Conservation (phyloP, 163 green algal species). For the Coccomyxa subellipsoidea region DNA sequence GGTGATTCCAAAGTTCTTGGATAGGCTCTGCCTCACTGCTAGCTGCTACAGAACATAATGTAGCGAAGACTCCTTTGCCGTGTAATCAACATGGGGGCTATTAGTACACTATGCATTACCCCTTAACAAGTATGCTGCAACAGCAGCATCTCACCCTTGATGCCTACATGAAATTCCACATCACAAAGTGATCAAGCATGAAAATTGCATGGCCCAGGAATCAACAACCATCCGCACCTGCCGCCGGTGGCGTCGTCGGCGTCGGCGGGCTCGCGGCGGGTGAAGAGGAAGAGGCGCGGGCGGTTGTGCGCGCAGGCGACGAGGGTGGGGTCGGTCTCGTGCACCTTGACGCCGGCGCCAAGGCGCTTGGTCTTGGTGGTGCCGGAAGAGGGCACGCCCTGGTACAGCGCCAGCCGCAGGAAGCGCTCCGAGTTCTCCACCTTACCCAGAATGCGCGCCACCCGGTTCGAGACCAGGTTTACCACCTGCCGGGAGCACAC, state of each 20-base stretch:
- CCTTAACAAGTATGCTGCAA: too few species aligned
- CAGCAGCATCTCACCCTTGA: too few species aligned
- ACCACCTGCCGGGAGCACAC: conserved; percentile 56
- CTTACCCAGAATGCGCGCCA: conserved; percentile 80
- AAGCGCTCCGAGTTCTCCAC: conserved; percentile 97
- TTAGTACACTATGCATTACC: too few species aligned
- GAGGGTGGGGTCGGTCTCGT: conserved; percentile 76
- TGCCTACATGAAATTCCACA: too few species aligned
- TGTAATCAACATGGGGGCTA: too few species aligned
- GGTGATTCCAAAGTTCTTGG: too few species aligned
- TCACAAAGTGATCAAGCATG: conserved; percentile 20
- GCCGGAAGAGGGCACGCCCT: conserved; percentile 49
- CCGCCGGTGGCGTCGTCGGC: conserved; percentile 50
- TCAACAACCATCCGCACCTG: conserved; percentile 28
- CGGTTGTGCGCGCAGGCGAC: conserved; percentile 77
- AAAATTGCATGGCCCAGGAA: too few species aligned
- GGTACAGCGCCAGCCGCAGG: conserved; percentile 85
- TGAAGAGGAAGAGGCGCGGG: conserved; percentile 93
- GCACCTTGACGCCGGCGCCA: background rate
- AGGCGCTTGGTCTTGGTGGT: background rate
- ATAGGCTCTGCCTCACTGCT: too few species aligned
- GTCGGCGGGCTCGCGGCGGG: conserved; percentile 60
- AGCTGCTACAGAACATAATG: too few species aligned
- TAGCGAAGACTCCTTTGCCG: too few species aligned
- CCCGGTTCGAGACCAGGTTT: conserved; percentile 82